These are phyloP conservation scores for Hibiscus tridactylites DNA, from an alignment of 345 rosid species.

Conservation along the genomic window DNA sequence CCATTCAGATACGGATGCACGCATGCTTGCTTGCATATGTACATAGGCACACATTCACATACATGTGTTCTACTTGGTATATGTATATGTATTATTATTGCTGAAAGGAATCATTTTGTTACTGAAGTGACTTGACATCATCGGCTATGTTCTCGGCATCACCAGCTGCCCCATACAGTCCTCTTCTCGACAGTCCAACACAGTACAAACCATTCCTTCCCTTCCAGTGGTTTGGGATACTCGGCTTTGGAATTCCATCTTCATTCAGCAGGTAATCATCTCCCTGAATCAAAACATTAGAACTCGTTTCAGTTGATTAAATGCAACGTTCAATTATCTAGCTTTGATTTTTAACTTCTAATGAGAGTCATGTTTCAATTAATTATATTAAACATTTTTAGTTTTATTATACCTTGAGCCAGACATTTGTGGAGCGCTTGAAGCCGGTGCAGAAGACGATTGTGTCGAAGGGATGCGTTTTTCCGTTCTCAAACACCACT, in stretches of 20 bases:
- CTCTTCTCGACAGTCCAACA: conserved; percentile 37
- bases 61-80: neutral
- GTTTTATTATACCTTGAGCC: conserved; percentile 30
- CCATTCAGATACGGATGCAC: neutral
- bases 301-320: neutral
- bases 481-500: conserved; percentile 33
- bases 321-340: neutral
- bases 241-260: conserved; percentile 30
- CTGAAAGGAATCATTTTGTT: neutral
- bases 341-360: neutral
- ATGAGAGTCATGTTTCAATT: neutral
- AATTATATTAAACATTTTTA: neutral
- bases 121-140: conserved; percentile 28
- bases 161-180: conserved; percentile 24
- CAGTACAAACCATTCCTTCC: conserved; percentile 45
- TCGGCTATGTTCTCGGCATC: conserved; percentile 36
- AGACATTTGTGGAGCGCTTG: conserved; percentile 19
- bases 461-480: conserved; percentile 35
- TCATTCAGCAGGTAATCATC: conserved; percentile 37
- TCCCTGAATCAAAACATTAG: conserved; percentile 18
- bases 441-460: conserved; percentile 58
- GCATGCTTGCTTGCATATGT: neutral
- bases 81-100: neutral
- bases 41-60: neutral
- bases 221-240: conserved; percentile 46